Evolutionary conservation across 192 early-diverging fungal species (phyloP).

Genomic region (Bifiguratus adelaidae): DNA sequence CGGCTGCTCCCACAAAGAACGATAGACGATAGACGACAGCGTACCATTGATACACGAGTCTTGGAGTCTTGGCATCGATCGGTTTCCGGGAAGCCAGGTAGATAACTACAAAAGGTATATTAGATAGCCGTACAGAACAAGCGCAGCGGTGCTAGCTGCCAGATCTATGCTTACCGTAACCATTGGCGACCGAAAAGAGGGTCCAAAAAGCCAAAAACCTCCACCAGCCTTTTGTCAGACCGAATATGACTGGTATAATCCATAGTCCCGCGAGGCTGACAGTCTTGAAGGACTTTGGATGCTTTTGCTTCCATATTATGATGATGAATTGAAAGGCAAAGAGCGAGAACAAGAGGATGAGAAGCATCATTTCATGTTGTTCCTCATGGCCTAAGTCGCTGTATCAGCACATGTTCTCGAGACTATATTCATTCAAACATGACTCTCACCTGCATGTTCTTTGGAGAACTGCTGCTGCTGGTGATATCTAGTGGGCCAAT

Average conservation of each 20-base stretch:
- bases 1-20: conserved; percentile 39
- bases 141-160: no score
- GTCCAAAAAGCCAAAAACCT: conserved; percentile 17
- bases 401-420: not conserved
- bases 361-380: conserved; percentile 41
- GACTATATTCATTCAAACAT: no score
- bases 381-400: conserved; percentile 30
- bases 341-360: conserved; percentile 39
- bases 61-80: conserved; percentile 45
- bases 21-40: conserved; percentile 45
- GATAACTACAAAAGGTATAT: conserved; percentile 27
- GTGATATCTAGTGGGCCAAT: conserved; percentile 18
- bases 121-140: no score
- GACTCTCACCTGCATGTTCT: conserved; percentile 22
- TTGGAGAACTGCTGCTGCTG: conserved; percentile 13
- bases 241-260: conserved; percentile 21
- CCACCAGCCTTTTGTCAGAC: conserved; percentile 18
- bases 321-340: conserved; percentile 47
- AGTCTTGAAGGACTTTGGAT: conserved; percentile 42
- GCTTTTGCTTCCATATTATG: conserved; percentile 47
- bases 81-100: conserved; percentile 44
- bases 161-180: conserved; percentile 12
- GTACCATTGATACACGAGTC: conserved; percentile 52
- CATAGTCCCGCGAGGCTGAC: conserved; percentile 38
- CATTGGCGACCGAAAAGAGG: conserved; percentile 15